Evolutionary conservation across 2,329 filamentous ascomycete genomes (phyloP).

Genomic region (Aspergillus intermedius): DNA sequence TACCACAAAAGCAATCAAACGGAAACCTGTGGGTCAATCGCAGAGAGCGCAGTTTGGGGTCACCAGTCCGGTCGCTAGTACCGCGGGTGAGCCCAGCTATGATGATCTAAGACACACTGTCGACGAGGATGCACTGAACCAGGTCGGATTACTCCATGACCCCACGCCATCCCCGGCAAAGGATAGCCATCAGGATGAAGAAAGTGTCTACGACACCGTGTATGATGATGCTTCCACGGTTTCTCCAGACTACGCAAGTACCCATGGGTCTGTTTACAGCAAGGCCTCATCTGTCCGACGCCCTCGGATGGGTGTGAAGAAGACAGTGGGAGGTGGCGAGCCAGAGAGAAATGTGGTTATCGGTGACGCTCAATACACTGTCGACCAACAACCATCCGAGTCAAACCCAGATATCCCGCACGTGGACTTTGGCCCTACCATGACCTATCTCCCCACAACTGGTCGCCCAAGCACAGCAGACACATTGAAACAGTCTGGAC

Average conservation of each 20-base stretch:
- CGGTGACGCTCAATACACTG: constrained; percentile 41
- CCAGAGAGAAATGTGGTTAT: constrained; percentile 35
- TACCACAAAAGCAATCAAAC: constrained; percentile 40
- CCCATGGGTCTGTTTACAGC: constrained; percentile 48
- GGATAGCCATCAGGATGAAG: constrained; percentile 26
- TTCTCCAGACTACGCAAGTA: constrained; percentile 74
- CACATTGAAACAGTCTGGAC: constrained; percentile 37
- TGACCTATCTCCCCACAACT: constrained; percentile 56
- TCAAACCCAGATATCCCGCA: constrained; percentile 57
- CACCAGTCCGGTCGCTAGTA: constrained; percentile 11
- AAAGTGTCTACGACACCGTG: constrained; percentile 47
- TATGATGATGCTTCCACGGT: constrained; percentile 48
- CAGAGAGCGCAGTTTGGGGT: constrained; percentile 11
- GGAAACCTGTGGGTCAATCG: constrained; percentile 49
- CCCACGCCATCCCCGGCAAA: constrained; percentile 21
- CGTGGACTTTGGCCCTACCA: constrained; percentile 80
- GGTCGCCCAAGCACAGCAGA: constrained; percentile 52
- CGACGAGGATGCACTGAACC: constrained; percentile 46
- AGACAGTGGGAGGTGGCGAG: constrained; percentile 60
- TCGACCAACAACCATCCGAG: constrained; percentile 24
- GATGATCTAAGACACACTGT: constrained; percentile 39
- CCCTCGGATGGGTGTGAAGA: constrained; percentile 72
- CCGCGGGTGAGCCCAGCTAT: constrained; percentile 27
- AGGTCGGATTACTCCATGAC: constrained; percentile 32
- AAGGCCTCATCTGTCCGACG: constrained; percentile 43